Base-by-base conservation (phyloP, 257 asterid species). In the Avicennia marina region DNA sequence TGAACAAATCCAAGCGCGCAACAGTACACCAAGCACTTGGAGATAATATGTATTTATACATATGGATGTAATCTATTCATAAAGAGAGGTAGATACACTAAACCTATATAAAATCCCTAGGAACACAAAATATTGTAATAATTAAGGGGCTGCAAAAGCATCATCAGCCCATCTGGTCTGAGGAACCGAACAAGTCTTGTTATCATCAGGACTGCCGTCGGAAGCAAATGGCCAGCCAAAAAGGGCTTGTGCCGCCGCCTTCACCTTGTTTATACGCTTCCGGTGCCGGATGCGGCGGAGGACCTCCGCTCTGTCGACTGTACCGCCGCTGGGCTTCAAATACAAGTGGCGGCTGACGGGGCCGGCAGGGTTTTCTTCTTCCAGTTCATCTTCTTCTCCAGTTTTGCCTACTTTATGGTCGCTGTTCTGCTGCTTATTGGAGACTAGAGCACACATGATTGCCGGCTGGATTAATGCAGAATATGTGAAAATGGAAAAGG, bases 281-380 rank as follows among this genome's bases (percentile, higher is more conserved):
- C 88, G 85, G 70, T 79, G 90, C 68, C 86, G 95, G 32, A 87
- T 77, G 15, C 93, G 81, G 58, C 89, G 74, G 60, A 86, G 84
- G 21, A 76, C 86, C 51, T 53, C 80, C 53, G 68, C 78, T 63
- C 74, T 83, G 67, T 81, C 83, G 0, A 83, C 74, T 15, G 72
- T 51, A 11, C 70, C 86, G 20, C 44, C n/a, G 4, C 77, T 4
- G 45, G 81, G 79, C 50, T 83, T 82, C 73, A 87, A 53, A 55
- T 52, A 58, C 40, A 87, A 44, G 55, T 75, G 81, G 34, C 62
- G 79, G 48, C 65, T 78, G 6, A 81, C 71, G 1, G 1, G 18
- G 29, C 11, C 24, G 1, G 8, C 39, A 24, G 56, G 56, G 18
- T 47, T 34, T 25, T 49, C 63, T 6, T 58, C 79, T 8, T 71